These are phyloP conservation scores for Trichosporon sp. DNA, from an alignment of 1,284 basidiomycete species.

Conservation along the genomic window DNA sequence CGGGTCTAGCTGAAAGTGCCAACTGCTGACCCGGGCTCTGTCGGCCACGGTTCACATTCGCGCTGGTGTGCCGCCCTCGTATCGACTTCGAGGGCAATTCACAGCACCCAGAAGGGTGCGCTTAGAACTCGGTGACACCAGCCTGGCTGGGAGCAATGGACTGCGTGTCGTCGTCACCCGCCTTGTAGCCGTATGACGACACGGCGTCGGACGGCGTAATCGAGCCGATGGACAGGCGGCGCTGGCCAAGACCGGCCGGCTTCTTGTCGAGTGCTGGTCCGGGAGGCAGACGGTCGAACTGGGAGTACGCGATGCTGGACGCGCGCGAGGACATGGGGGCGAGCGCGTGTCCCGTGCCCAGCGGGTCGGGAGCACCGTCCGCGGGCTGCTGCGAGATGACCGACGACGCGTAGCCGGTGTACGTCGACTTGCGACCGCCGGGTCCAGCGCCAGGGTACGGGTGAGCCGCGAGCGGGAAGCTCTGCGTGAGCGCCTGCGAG, in stretches of 20 bases:
- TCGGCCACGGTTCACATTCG: neutral
- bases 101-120: neutral
- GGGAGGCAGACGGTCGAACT: slow-evolving; percentile 69
- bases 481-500: slow-evolving; percentile 85
- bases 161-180: slow-evolving; percentile 53
- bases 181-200: slow-evolving; percentile 55
- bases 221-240: slow-evolving; percentile 70
- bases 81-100: no score
- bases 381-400: slow-evolving; percentile 86
- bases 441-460: slow-evolving; percentile 61
- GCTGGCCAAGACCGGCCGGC: slow-evolving; percentile 48
- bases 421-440: slow-evolving; percentile 62
- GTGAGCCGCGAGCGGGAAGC: slow-evolving; percentile 66
- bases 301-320: slow-evolving; percentile 72
- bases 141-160: slow-evolving; percentile 56
- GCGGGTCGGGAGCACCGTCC: slow-evolving; percentile 66
- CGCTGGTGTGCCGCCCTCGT: no score
- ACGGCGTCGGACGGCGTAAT: slow-evolving; percentile 60
- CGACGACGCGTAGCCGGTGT: slow-evolving; percentile 83
- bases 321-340: slow-evolving; percentile 35
- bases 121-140: slow-evolving; percentile 57
- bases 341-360: slow-evolving; percentile 28
- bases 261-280: slow-evolving; percentile 31
- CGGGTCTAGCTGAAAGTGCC: neutral
- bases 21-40: no score